Percentiles rank a stretch among this genome's conserved stretches.
Evolutionary conservation across 1,284 basidiomycete genomes (phyloP).

Genomic region (Irpex rosettiformis): DNA sequence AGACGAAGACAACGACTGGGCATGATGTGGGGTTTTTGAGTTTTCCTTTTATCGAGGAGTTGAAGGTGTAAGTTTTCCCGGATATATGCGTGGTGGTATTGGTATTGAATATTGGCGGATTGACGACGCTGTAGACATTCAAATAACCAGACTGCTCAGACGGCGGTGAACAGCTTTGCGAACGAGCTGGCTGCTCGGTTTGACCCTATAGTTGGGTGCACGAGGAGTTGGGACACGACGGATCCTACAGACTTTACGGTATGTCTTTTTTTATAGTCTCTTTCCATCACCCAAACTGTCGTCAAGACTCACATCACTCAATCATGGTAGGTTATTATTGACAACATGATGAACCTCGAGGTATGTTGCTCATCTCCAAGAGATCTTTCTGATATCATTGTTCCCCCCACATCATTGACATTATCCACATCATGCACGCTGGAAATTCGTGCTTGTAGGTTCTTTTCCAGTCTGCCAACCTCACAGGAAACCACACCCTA

Average conservation of each 20-base stretch:
- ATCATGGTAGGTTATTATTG: constrained; percentile 56
- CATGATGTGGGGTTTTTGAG: constrained; percentile 73
- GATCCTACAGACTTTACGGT: constrained; percentile 56
- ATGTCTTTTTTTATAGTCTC: constrained; percentile 3
- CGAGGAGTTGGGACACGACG: constrained; percentile 51
- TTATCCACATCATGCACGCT: too few species aligned
- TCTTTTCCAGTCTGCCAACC: constrained; percentile 48
- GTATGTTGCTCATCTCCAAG: constrained; percentile 20
- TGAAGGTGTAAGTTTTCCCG: constrained; percentile 26
- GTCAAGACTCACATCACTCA: neutral
- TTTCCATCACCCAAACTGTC: neutral
- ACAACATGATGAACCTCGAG: constrained; percentile 78
- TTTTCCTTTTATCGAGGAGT: constrained; percentile 51
- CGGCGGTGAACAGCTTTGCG: constrained; percentile 37
- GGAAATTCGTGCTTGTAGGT: too few species aligned
- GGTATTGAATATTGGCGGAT: neutral
- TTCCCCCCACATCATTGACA: too few species aligned
- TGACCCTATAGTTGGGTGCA: constrained; percentile 41
- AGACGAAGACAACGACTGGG: constrained; percentile 41
- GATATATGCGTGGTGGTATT: neutral
- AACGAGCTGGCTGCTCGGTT: constrained; percentile 37
- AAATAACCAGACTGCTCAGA: constrained; percentile 34
- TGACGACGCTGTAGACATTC: constrained; percentile 28
- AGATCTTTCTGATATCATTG: neutral
- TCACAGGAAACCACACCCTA: constrained; percentile 58